phyloP scores from a whole-genome alignment of 306 rosid species.

The Lupinus albus region DNA sequence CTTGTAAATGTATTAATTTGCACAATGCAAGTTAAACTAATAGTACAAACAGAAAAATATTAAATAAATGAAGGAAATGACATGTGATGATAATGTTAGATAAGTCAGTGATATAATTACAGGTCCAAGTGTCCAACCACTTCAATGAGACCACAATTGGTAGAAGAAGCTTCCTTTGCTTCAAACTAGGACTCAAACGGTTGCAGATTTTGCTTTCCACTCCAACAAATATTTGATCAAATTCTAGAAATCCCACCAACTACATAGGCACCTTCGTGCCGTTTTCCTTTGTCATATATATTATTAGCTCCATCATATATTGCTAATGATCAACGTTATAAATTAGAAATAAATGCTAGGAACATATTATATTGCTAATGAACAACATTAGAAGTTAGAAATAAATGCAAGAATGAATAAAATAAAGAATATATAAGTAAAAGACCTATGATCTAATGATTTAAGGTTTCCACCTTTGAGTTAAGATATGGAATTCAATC shows the following conservation, averaged over 20 bases:
- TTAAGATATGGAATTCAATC: no score
- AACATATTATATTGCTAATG: constrained; percentile 2
- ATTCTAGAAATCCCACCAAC: constrained; percentile 52
- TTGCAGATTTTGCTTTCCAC: constrained; percentile 27
- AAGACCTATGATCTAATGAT: no score
- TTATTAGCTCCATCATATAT: neutral
- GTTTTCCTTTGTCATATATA: constrained; percentile 37
- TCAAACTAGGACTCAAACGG: constrained; percentile 54
- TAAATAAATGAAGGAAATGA: constrained; percentile 17
- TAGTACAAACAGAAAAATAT: neutral
- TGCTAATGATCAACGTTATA: neutral
- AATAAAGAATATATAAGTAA: no score
- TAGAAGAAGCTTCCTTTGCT: constrained; percentile 37
- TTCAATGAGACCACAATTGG: constrained; percentile 35
- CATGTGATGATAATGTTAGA: constrained; percentile 40
- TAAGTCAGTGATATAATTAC: constrained; percentile 43
- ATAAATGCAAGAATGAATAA: no score
- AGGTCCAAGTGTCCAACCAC: constrained; percentile 45
- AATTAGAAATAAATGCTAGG: no score
- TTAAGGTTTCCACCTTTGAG: no score
- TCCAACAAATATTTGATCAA: constrained; percentile 29
- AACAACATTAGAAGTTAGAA: neutral
- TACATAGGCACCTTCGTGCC: constrained; percentile 40
- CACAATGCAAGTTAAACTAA: neutral
- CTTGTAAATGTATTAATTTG: neutral